Percentiles rank a stretch among this genome's conserved stretches.
Evolutionary conservation across 345 rosid species (phyloP).

Genomic region (Moringa oleifera): DNA sequence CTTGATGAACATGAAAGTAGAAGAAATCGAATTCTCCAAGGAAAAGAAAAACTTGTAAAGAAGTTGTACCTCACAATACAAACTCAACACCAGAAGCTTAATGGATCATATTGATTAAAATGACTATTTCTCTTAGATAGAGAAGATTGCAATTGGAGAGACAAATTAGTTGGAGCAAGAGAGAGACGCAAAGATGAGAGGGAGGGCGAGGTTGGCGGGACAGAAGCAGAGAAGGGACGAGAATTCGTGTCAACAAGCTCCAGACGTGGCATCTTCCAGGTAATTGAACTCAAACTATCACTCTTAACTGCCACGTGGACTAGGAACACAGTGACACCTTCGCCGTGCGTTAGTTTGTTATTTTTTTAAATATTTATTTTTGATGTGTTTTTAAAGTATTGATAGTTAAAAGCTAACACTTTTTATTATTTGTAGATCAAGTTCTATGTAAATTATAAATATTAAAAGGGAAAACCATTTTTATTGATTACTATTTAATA

Average conservation of each 20-base stretch:
- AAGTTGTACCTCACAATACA: not conserved
- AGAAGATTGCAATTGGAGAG: not conserved
- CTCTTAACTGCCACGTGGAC: slow-evolving; percentile 7
- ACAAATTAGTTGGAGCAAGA: not conserved
- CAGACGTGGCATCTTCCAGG: slow-evolving; percentile 20
- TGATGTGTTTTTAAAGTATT: no score
- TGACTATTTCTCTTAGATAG: no score
- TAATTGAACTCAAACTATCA: not conserved
- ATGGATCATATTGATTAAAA: not conserved
- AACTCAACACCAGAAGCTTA: not conserved
- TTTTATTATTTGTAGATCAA: no score
- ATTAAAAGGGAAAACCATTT: no score
- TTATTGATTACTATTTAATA: no score
- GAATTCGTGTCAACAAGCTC: not conserved
- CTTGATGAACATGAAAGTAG: not conserved
- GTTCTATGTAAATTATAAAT: no score
- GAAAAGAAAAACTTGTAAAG: not conserved
- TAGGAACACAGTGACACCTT: not conserved
- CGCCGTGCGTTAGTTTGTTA: no score
- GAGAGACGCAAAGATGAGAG: slow-evolving; percentile 19
- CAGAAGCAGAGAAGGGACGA: slow-evolving; percentile 7
- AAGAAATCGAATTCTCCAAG: no score
- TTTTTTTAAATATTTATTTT: no score
- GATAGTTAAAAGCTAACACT: no score
- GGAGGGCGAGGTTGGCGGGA: slow-evolving; percentile 68